These are phyloP conservation scores for Gonium pectorale DNA, from an alignment of 139 green algal genomes.

Conservation along the genomic window DNA sequence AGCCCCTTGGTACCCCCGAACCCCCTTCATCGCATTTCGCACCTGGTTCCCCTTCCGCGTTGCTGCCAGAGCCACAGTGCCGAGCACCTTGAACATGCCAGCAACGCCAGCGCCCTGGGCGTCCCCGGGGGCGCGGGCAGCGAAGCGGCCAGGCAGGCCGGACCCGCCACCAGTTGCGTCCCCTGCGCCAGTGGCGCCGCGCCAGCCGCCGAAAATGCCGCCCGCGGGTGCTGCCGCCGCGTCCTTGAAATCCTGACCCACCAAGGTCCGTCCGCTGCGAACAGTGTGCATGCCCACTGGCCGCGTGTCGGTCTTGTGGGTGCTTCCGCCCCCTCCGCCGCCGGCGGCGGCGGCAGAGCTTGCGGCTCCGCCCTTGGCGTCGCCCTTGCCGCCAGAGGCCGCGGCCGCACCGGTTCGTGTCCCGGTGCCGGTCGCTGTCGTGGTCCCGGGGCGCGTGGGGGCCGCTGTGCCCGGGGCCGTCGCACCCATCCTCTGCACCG, in stretches of 20 bases:
- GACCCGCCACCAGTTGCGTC: background rate
- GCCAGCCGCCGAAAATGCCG: too few relatives aligned
- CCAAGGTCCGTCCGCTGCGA: background rate
- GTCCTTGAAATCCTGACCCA: slow-evolving; percentile 33
- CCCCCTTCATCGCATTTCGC: too few relatives aligned
- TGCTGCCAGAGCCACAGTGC: background rate
- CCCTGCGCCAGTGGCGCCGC: background rate
- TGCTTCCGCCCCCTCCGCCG: too few relatives aligned
- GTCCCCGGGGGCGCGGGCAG: too few relatives aligned
- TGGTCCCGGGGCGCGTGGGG: background rate
- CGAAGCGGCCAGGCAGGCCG: too few relatives aligned
- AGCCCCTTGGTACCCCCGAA: too few relatives aligned
- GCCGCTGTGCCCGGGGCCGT: background rate
- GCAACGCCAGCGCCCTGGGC: background rate
- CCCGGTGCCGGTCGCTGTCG: background rate
- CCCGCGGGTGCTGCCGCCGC: too few relatives aligned
- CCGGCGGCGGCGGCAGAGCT: too few relatives aligned
- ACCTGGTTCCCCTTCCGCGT: slow-evolving; percentile 1
- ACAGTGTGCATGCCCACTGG: too few relatives aligned
- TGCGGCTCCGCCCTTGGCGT: too few relatives aligned
- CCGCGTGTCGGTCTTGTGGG: too few relatives aligned
- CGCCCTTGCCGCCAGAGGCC: background rate
- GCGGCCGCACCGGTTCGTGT: background rate
- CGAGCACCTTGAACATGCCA: slow-evolving; percentile 11
- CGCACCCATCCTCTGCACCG: background rate